Percentiles rank a stretch among this genome's conserved stretches.
Evolutionary conservation across 306 rosid genomes (phyloP).

Genomic region (Lablab purpureus): DNA sequence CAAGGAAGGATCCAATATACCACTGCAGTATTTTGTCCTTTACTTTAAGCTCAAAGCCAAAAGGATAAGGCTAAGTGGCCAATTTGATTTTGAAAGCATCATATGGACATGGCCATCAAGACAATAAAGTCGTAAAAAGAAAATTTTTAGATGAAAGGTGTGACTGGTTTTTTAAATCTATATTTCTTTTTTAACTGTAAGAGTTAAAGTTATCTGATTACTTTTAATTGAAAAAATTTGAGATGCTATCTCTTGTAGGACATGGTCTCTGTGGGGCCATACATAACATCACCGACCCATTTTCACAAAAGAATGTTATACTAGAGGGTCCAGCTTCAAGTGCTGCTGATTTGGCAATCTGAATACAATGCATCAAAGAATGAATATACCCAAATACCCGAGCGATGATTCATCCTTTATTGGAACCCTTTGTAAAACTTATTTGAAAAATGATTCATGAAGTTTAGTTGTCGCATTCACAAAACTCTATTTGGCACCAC

Average conservation of each 20-base stretch:
- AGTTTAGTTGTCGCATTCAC: constrained; percentile 42
- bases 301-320: constrained; percentile 34
- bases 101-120: background rate
- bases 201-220: constrained; percentile 1
- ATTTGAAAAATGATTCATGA: constrained; percentile 16
- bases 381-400: constrained; percentile 29
- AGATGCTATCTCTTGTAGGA: constrained; percentile 44
- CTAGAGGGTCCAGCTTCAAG: constrained; percentile 40
- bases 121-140: constrained; percentile 9
- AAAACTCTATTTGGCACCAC: constrained; percentile 29
- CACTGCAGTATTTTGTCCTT: background rate
- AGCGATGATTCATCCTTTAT: constrained; percentile 42
- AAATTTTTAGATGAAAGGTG: constrained; percentile 20
- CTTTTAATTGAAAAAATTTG: constrained; percentile 26
- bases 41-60: background rate
- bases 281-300: constrained; percentile 33
- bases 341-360: constrained; percentile 51
- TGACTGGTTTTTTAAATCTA: background rate
- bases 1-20: constrained; percentile 15
- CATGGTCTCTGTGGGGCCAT: constrained; percentile 24
- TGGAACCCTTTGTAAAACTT: constrained; percentile 10
- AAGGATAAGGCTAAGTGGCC: background rate
- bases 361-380: constrained; percentile 33
- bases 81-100: constrained; percentile 5
- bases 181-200: constrained; percentile 17